phyloP scores from a whole-genome alignment of 345 rosid species.

The Hevea brasiliensis region DNA sequence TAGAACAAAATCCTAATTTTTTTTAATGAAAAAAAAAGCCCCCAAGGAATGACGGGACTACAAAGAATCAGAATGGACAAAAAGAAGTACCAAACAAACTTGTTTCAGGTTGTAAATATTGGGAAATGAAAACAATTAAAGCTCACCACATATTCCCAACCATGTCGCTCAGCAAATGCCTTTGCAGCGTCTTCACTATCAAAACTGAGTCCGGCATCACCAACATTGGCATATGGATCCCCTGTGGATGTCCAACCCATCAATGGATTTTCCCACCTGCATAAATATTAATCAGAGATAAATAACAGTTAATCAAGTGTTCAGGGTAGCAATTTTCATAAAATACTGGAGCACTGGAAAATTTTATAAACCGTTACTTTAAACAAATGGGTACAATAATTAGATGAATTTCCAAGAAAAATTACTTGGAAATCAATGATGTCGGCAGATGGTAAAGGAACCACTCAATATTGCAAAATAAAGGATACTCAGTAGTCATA shows the following conservation, averaged over 20 bases:
- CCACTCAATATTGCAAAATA: neutral
- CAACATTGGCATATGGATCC: slow-evolving; percentile 98
- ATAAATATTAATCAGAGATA: neutral
- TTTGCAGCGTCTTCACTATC: slow-evolving; percentile 81
- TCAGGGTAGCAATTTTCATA: neutral
- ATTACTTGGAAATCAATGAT: neutral
- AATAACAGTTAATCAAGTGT: neutral
- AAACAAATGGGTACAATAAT: no score
- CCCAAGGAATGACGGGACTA: neutral
- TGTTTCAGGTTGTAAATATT: neutral
- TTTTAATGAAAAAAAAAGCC: neutral
- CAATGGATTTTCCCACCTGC: slow-evolving; percentile 98
- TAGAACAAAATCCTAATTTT: neutral
- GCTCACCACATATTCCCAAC: slow-evolving; percentile 84
- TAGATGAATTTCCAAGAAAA: neutral
- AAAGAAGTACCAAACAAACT: neutral
- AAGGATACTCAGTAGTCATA: neutral
- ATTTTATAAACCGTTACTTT: neutral
- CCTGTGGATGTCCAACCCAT: slow-evolving; percentile 99
- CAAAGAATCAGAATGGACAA: neutral
- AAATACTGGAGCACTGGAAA: neutral
- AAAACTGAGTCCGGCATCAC: slow-evolving; percentile 76
- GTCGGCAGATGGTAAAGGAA: neutral
- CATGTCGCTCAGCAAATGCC: slow-evolving; percentile 83
- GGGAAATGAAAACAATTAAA: neutral